Conservation (phyloP, 225 moss, liverwort and hornwort genomes). For the Neckera pumila region DNA sequence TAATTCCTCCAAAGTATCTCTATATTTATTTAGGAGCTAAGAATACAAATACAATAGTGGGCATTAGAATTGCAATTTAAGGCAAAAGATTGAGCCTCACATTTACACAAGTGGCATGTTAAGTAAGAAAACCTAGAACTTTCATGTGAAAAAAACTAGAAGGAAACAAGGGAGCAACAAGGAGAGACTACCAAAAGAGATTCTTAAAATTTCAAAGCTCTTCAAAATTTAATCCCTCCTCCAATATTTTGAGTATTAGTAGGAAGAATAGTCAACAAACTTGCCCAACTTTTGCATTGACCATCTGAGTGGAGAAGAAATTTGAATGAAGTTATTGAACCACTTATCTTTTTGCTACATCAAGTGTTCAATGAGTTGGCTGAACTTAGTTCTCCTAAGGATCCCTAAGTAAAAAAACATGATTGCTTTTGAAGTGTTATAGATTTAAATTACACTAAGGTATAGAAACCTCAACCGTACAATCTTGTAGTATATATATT, state of each 20-base stretch:
- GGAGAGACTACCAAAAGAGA: neutral
- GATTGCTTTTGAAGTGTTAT: no score
- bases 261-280: neutral
- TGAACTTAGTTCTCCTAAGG: neutral
- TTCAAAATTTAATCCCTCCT: neutral
- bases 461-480: no score
- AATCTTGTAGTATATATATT: no score
- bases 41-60: neutral
- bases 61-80: neutral
- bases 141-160: neutral
- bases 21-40: neutral
- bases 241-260: neutral
- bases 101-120: rapidly evolving
- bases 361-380: neutral
- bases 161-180: neutral
- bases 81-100: neutral
- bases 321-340: rapidly evolving
- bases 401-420: no score
- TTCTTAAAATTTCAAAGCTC: neutral
- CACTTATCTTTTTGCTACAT: rapidly evolving
- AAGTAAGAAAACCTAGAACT: neutral
- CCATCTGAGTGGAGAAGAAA: neutral
- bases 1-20: neutral
- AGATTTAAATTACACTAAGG: no score
- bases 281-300: neutral